Percentiles rank a stretch among this genome's conserved stretches.
Evolutionary conservation across 1,139 yeast species (phyloP).

Genomic region (Nakaseomyces delphensis): DNA sequence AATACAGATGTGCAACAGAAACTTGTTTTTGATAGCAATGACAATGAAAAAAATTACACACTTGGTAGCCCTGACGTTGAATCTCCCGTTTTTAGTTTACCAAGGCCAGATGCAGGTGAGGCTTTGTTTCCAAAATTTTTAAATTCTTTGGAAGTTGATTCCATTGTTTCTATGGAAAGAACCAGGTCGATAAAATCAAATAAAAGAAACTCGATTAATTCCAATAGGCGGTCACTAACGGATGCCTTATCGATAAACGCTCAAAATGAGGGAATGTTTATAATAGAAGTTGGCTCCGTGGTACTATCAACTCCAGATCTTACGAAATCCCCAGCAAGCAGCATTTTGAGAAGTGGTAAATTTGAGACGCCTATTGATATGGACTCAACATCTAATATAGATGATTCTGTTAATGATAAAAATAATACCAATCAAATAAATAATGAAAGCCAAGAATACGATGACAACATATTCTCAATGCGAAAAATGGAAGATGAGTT

Average conservation of each 20-base stretch:
- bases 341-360: constrained; percentile 42
- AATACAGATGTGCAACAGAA: not conserved
- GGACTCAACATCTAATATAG: constrained; percentile 11
- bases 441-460: constrained; percentile 14
- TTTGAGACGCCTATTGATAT: constrained; percentile 18
- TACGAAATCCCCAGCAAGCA: constrained; percentile 38
- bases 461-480: constrained; percentile 23
- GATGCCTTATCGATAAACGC: constrained; percentile 34
- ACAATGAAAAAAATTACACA: not conserved
- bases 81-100: constrained; percentile 6
- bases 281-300: constrained; percentile 31
- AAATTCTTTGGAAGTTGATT: constrained; percentile 59
- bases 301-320: constrained; percentile 31
- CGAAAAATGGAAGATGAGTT: constrained; percentile 8
- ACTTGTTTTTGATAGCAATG: not conserved
- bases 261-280: constrained; percentile 35
- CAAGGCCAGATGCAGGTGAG: constrained; percentile 41
- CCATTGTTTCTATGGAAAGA: constrained; percentile 64
- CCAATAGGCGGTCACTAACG: constrained; percentile 29
- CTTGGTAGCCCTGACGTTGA: not conserved
- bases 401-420: not conserved
- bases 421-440: not conserved
- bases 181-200: constrained; percentile 42
- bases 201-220: constrained; percentile 19
- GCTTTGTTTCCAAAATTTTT: constrained; percentile 63